These are phyloP conservation scores for Kentomonas sorsogonicus DNA, from an alignment of 208 protist species.

Conservation along the genomic window DNA sequence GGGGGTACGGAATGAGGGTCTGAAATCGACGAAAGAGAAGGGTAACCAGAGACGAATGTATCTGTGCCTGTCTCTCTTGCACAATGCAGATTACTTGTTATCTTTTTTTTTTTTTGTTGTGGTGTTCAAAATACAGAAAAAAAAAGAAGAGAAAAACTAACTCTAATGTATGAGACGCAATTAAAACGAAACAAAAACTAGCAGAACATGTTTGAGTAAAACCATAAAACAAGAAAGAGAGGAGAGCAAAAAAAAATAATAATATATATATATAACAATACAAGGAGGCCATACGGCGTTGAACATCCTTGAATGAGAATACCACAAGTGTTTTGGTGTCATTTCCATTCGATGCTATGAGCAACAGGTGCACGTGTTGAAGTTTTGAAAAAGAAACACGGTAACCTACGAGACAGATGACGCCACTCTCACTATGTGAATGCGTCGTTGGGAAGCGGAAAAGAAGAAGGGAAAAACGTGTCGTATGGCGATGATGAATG, in stretches of 20 bases:
- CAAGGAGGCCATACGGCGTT: conserved; percentile 9
- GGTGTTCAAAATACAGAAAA: background rate
- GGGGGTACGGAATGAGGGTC: background rate
- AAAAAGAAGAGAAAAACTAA: conserved; percentile 4
- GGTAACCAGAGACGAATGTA: too few species aligned
- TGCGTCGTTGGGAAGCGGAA: too few species aligned
- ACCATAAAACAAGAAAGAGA: conserved; percentile 10
- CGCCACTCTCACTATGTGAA: too few species aligned
- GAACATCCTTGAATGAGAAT: too few species aligned
- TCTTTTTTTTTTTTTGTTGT: conserved; percentile 2
- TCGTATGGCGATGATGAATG: too few species aligned
- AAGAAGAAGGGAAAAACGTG: too few species aligned
- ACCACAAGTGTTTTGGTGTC: too few species aligned
- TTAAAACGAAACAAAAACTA: too few species aligned
- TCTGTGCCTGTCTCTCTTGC: background rate
- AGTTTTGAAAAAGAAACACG: too few species aligned
- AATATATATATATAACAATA: background rate
- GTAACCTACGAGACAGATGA: too few species aligned
- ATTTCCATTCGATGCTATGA: too few species aligned
- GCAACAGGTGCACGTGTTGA: too few species aligned
- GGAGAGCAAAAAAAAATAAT: conserved; percentile 1
- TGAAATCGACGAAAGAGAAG: background rate
- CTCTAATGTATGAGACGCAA: conserved; percentile 2
- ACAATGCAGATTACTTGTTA: background rate
- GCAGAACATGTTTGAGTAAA: conserved; percentile 1